Conservation (phyloP, 2,329 filamentous ascomycete species). For the Achaetomium macrosporum region DNA sequence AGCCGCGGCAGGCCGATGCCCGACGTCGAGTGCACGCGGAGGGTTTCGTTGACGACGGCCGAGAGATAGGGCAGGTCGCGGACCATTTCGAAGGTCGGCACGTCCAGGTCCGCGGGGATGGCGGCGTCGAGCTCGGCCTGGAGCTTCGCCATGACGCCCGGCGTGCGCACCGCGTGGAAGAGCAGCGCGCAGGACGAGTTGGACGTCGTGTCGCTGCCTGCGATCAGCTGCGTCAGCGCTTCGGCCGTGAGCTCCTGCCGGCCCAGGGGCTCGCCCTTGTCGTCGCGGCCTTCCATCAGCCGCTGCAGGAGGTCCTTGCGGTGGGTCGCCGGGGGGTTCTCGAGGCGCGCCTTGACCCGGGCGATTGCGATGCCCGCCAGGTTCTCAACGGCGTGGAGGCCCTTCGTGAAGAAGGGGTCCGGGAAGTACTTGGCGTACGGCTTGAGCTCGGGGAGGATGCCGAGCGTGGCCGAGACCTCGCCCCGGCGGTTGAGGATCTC, state of each 20-base stretch:
- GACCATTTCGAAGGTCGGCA: conserved; percentile 68
- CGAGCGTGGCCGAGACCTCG: conserved; percentile 77
- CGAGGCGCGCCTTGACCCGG: conserved; percentile 67
- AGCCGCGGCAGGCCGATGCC: conserved; percentile 76
- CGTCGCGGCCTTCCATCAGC: conserved; percentile 80
- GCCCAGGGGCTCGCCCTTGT: conserved; percentile 67
- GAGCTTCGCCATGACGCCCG: conserved; percentile 64
- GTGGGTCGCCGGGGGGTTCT: conserved; percentile 57
- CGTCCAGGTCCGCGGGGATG: conserved; percentile 53
- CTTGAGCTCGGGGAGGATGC: conserved; percentile 66
- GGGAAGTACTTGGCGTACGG: conserved; percentile 76
- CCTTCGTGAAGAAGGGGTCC: conserved; percentile 73
- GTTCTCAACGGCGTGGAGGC: conserved; percentile 68
- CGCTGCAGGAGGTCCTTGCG: conserved; percentile 76
- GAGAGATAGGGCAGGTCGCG: conserved; percentile 71
- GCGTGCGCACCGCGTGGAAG: conserved; percentile 66
- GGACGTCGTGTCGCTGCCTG: conserved; percentile 69
- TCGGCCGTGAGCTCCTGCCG: conserved; percentile 80
- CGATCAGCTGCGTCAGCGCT: conserved; percentile 82
- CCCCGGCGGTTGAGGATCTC: conserved; percentile 84
- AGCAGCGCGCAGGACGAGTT: conserved; percentile 80
- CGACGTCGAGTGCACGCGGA: conserved; percentile 82
- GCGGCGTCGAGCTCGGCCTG: conserved; percentile 69
- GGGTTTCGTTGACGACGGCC: conserved; percentile 72
- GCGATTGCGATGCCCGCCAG: conserved; percentile 85